These are phyloP conservation scores for Coemansia sp. DNA, from an alignment of 192 early-diverging fungal species.

Conservation along the genomic window DNA sequence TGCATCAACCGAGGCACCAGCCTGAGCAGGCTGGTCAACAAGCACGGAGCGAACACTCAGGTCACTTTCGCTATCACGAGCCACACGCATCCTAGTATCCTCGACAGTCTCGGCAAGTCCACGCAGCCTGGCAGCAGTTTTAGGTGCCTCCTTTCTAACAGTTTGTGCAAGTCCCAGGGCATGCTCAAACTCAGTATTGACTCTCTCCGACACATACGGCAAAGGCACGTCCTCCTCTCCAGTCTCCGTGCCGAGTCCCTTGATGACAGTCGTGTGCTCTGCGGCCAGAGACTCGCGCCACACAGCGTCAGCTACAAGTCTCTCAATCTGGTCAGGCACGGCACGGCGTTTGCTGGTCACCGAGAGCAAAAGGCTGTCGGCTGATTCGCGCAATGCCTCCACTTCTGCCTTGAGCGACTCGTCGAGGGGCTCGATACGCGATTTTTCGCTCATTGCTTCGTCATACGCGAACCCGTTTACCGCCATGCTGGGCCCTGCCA, in stretches of 20 bases:
- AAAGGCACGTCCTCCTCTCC: not conserved
- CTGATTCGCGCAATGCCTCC: slow-evolving; percentile 33
- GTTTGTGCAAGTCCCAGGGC: slow-evolving; percentile 13
- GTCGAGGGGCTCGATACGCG: slow-evolving; percentile 36
- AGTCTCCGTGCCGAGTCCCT: not conserved
- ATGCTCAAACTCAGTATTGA: slow-evolving; percentile 37
- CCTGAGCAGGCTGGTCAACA: not conserved
- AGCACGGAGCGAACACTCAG: not conserved
- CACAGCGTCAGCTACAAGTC: slow-evolving; percentile 27
- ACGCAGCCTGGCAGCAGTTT: slow-evolving; percentile 6
- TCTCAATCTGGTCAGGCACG: slow-evolving; percentile 44
- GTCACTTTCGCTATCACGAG: not conserved
- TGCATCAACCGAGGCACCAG: not conserved
- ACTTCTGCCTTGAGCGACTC: slow-evolving; percentile 38
- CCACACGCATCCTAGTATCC: slow-evolving; percentile 7
- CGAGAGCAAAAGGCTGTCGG: slow-evolving; percentile 29
- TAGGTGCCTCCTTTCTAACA: slow-evolving; percentile 7
- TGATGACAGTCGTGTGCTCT: slow-evolving; percentile 27
- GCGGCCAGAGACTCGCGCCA: slow-evolving; percentile 40
- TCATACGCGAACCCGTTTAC: slow-evolving; percentile 44
- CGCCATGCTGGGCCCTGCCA: slow-evolving; percentile 38
- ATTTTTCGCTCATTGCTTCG: slow-evolving; percentile 40
- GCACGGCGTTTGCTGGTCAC: slow-evolving; percentile 32
- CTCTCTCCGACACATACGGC: slow-evolving; percentile 32
- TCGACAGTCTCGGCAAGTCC: slow-evolving; percentile 10